A percentile compares a stretch with the other conserved stretches of the same genome.
phyloP scores from a whole-genome alignment of 1,284 basidiomycete species.

The Anthracocystis walkeri region DNA sequence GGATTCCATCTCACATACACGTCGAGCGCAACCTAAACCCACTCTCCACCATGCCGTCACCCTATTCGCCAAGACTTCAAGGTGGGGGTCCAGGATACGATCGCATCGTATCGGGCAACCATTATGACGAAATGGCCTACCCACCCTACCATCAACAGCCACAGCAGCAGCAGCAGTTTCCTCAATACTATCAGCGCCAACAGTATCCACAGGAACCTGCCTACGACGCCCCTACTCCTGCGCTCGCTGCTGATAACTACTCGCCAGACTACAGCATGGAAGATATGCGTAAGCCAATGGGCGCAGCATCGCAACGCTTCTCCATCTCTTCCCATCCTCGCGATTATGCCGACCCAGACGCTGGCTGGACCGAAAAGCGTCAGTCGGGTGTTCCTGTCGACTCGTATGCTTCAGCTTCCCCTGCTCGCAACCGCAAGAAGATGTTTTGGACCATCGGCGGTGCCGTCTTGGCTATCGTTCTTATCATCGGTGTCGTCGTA shows the following conservation, averaged over 20 bases:
- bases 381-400: slow-evolving; percentile 20
- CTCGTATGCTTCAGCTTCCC: neutral
- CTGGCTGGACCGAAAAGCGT: slow-evolving; percentile 42
- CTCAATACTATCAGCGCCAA: slow-evolving; percentile 26
- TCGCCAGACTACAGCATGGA: slow-evolving; percentile 44
- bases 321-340: slow-evolving; percentile 19
- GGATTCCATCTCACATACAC: neutral
- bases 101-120: slow-evolving; percentile 15
- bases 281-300: slow-evolving; percentile 35
- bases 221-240: slow-evolving; percentile 33
- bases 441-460: slow-evolving; percentile 30
- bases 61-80: slow-evolving; percentile 15
- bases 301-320: slow-evolving; percentile 19
- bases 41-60: slow-evolving; percentile 22
- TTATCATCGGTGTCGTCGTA: slow-evolving; percentile 31
- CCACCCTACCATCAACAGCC: slow-evolving; percentile 6
- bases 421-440: slow-evolving; percentile 18
- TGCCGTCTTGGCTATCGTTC: slow-evolving; percentile 22
- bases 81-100: slow-evolving; percentile 19
- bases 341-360: slow-evolving; percentile 37
- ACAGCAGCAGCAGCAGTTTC: slow-evolving; percentile 15
- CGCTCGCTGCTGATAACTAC: slow-evolving; percentile 42
- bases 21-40: no score
- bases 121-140: slow-evolving; percentile 13
- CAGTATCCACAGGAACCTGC: slow-evolving; percentile 24